Conservation (phyloP, 257 asterid genomes). For the Solanum tarijense region DNA sequence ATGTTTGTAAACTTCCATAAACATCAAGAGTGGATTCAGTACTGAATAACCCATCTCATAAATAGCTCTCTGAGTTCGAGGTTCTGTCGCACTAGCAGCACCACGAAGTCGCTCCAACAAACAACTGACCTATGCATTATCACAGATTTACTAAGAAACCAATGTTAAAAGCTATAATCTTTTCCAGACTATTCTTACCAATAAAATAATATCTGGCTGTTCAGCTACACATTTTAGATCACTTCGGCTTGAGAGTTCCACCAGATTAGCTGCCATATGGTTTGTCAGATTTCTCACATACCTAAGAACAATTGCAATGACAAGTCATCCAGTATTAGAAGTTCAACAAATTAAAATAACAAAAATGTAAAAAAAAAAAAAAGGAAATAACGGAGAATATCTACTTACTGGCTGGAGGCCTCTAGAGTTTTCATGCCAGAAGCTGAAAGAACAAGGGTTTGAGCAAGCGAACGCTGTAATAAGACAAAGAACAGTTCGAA, state of each 20-base stretch:
- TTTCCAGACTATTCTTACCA: slow-evolving; percentile 33
- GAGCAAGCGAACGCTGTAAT: slow-evolving; percentile 89
- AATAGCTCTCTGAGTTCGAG: slow-evolving; percentile 77
- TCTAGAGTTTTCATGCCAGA: slow-evolving; percentile 53
- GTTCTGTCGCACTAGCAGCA: slow-evolving; percentile 87
- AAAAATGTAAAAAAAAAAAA: background rate
- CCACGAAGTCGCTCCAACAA: slow-evolving; percentile 97
- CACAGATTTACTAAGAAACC: slow-evolving; percentile 1
- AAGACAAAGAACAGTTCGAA: background rate
- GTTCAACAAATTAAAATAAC: slow-evolving; percentile 9
- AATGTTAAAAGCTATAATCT: background rate
- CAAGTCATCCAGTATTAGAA: slow-evolving; percentile 3
- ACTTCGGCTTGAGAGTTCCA: slow-evolving; percentile 58
- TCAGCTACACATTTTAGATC: slow-evolving; percentile 68
- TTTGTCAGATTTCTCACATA: slow-evolving; percentile 54
- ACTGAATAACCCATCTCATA: slow-evolving; percentile 77
- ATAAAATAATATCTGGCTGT: slow-evolving; percentile 77
- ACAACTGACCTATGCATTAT: slow-evolving; percentile 63
- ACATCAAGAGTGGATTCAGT: slow-evolving; percentile 59
- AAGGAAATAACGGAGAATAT: slow-evolving; percentile 2
- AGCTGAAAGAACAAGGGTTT: slow-evolving; percentile 74
- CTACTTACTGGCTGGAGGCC: slow-evolving; percentile 58
- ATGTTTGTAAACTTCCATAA: slow-evolving; percentile 72
- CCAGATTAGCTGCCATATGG: slow-evolving; percentile 61
- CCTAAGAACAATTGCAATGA: slow-evolving; percentile 27